Base-by-base conservation (phyloP, 768 basidiomycete species). In the Pisolithus marmoratus region DNA sequence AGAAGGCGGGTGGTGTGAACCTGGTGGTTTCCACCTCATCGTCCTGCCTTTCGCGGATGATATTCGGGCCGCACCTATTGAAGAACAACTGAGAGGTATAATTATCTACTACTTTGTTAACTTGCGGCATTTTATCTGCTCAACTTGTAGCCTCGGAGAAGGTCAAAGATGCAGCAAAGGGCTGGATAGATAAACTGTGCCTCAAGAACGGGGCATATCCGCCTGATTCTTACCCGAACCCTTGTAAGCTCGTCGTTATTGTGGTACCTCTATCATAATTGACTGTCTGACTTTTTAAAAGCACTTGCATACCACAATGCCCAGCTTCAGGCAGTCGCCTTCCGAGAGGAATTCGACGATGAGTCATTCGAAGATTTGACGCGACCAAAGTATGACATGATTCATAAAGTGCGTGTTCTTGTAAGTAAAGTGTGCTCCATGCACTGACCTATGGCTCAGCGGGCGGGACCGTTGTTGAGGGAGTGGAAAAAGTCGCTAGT, bases 1-100 rank as follows among this genome's bases (percentile, higher is more conserved):
- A 59, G 81, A 84, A 29, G 78, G 76, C 9, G 90, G 89, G 7
- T 87, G 83, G 75, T 83, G 80, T 48, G 84, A 88, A 38, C 91
- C 96, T 31, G 83, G 90, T 2, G 96, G 96, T 5, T 88, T 98
- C 61, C 94, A 98, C 67, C 74, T 98, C 47, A 86, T 97, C 52
- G 87, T 87, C 15, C 66, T 97, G n/a, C 94, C 95, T 1, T 99
- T 89, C 64, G 87, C 90, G 4, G 96, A 99, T 63, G 96, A 99
- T 60, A 87, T 98, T 46, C 83, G 96, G 45, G 75, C 77, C 19
- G 87, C 88, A 6, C 84, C 87, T 2, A 68, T 93, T 11, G 80
- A 84, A 19, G 74, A 81, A 50, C 84, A 76, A 7, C 72, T 77
- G 58, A 76, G 78, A 74, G 86, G 92, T 83, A 68, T 26, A 67